These are phyloP conservation scores for Suhomyces taliae DNA, from an alignment of 1,139 yeast genomes.

Conservation along the genomic window DNA sequence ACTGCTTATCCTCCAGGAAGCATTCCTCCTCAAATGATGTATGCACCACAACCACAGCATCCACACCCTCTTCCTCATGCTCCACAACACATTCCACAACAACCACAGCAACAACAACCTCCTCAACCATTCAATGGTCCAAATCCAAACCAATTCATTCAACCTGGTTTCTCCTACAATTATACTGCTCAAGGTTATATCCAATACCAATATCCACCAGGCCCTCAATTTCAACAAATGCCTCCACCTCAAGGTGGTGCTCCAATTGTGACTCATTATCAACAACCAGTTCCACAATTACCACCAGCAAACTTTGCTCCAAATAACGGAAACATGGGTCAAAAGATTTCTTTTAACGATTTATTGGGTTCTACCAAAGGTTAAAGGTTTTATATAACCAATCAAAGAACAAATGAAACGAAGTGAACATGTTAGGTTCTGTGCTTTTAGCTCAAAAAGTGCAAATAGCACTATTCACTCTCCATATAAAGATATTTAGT, in stretches of 20 bases:
- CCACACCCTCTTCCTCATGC: background rate
- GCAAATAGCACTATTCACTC: too few species aligned
- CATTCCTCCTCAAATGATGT: conserved; percentile 10
- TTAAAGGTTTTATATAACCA: background rate
- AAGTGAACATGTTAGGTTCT: too few species aligned
- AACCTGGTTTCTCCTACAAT: conserved; percentile 33
- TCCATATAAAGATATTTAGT: background rate
- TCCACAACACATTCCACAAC: conserved; percentile 2
- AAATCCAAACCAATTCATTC: conserved; percentile 16
- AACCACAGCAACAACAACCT: conserved; percentile 2
- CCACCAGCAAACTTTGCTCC: background rate
- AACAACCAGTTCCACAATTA: conserved; percentile 11
- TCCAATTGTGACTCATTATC: conserved; percentile 12
- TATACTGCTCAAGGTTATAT: conserved; percentile 35
- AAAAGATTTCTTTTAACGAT: conserved; percentile 44
- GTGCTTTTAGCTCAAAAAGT: too few species aligned
- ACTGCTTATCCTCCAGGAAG: conserved; percentile 29
- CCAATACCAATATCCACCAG: conserved; percentile 22
- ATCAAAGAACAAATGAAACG: too few species aligned
- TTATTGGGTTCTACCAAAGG: conserved; percentile 38
- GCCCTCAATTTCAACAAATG: conserved; percentile 10
- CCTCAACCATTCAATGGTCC: background rate
- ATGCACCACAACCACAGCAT: conserved; percentile 7
- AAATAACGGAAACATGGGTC: conserved; percentile 23
- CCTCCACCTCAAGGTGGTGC: conserved; percentile 3